Evolutionary conservation across 371 early-diverging fungal species (phyloP), one percentile per base, ranked within the genome.

Genomic region (Coemansia sp.): DNA sequence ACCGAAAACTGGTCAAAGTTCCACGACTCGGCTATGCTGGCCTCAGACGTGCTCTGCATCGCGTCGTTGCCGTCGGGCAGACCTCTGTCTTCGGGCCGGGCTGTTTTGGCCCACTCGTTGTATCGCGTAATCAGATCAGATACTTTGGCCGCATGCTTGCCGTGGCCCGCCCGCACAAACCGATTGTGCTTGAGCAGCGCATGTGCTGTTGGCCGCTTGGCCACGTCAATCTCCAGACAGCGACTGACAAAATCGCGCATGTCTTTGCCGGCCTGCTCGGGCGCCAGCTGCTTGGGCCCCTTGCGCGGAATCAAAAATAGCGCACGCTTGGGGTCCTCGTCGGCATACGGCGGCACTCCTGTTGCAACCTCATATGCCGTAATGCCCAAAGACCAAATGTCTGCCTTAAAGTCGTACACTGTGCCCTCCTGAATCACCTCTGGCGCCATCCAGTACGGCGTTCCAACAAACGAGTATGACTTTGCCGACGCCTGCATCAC

Each of bases 351-450:
- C 5, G 98, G 99, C 57, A 91, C 92, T 7, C 97, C 97, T 8
- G 91, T 93, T 7, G 94, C 92, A 73, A 98, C 90, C 74, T 98
- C 99, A 66, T 94, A 95, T 12, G 95, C 90, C 3, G 99, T 97
- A 64, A 98, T 97, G 11, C 99, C 99, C 19, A 98, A 82, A 1
- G 93, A 92, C 95, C 95, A 94, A 39, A 94, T 91, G 73, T 94
- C 95, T 17, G 87, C 89, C 83, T 90, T 92, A 63, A 83, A 88
- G 65, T 92, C 91, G 73, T 90, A 90, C 0, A 88, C 85, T 39
- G 89, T 82, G 2, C 91, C 91, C 73, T 94, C 91, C 17, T 84
- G 83, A 59, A 93, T 89, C 12, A 95, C 95, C 61, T 96, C 97
- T 1, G 92, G 94, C 4, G 93, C 92, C 91, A 92, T 91, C 91